Evolutionary conservation across 495 filamentous ascomycete genomes (phyloP), one percentile per base, ranked within the genome.

Genomic region (Alectoria sarmentosa): DNA sequence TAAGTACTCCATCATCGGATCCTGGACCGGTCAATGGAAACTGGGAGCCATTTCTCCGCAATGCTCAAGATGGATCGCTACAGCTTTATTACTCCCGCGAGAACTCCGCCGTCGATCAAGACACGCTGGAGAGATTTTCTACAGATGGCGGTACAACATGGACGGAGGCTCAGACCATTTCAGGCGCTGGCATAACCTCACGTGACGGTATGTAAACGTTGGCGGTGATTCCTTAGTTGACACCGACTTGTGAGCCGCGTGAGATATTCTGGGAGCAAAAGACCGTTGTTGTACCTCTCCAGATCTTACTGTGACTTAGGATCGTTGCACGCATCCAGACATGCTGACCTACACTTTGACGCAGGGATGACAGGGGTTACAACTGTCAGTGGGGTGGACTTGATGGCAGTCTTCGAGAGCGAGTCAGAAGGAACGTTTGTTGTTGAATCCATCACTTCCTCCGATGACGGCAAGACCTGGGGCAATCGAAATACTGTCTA

Each of bases 81-180:
- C 80, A 84, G 69, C 64, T 84, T 39, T 82, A 79, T 62, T 84
- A 82, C 67, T 79, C 77, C 9, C 73, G 71, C 4, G 79, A 83
- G 67, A 76, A 76, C 57, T 69, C 60, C 66, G 69, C 58, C 32
- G 67, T 58, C 65, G 82, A 82, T 69, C 82, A 84, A 68, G 79
- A 83, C 65, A 80, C 75, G 41, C 72, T 83, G 57, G 63, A 78
- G 58, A 76, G 77, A 36, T 75, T 77, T 65, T 82, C 79, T 44
- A 70, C 66, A 5, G 78, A 83, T 63, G 76, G 73, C 23, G 81
- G 82, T 17, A 11, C 23, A 26, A 78, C 69, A 1, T 83, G 81
- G 82, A 69, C 72, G 9, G 21, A 44, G 1, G 68, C 73, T 14
- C 69, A 70, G 28, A 73, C 72, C 23, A 73, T 81, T 55, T 76